Conservation (phyloP, 2,329 filamentous ascomycete genomes). For the Aureobasidium lini region DNA sequence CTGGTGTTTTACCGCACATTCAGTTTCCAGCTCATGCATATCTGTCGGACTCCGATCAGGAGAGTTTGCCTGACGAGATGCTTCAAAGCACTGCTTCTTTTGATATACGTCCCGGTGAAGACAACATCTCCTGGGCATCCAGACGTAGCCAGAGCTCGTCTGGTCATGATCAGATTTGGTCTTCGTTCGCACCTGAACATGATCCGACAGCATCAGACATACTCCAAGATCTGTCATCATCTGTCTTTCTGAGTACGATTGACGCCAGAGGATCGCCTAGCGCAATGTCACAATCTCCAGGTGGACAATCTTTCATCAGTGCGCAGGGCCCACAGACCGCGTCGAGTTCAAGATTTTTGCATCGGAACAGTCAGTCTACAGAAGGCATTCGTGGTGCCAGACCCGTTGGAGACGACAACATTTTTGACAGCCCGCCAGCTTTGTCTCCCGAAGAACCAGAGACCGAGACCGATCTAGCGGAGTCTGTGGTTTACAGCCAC, state of each 20-base stretch:
- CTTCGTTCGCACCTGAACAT: constrained; percentile 3
- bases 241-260: constrained; percentile 5
- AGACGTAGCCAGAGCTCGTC: constrained; percentile 22
- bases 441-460: background rate
- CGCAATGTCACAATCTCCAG: background rate
- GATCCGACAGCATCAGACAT: background rate
- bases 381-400: background rate
- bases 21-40: background rate
- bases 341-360: background rate
- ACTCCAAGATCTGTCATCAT: constrained; percentile 1
- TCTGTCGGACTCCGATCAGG: background rate
- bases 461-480: constrained; percentile 22
- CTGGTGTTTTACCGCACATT: background rate
- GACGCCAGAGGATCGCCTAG: background rate
- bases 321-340: background rate
- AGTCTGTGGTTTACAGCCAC: constrained; percentile 66
- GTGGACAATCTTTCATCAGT: constrained; percentile 1
- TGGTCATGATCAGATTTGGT: constrained; percentile 8
- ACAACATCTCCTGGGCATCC: constrained; percentile 30
- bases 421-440: background rate
- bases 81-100: constrained; percentile 15
- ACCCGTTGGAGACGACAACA: background rate
- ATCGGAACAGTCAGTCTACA: background rate
- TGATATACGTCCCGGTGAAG: constrained; percentile 30
- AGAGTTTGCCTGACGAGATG: constrained; percentile 1